Conservation (phyloP, 2,329 filamentous ascomycete species). For the Lasiodiplodia citricola region DNA sequence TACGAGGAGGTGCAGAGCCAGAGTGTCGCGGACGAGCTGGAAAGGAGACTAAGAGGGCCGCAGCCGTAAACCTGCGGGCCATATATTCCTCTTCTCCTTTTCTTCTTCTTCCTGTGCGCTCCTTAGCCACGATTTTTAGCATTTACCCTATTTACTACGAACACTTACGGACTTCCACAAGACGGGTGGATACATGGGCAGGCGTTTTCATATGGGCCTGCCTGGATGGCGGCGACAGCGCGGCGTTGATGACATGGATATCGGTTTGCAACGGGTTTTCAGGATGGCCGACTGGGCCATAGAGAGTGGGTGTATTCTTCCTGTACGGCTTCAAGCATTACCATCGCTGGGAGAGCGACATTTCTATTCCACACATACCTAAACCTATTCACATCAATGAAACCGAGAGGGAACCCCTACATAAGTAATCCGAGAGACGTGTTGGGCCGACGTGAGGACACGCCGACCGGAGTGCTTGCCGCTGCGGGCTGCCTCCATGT, state of each 20-base stretch:
- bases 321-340: constrained; percentile 2
- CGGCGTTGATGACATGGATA: constrained; percentile 33
- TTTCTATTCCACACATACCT: neutral
- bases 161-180: neutral
- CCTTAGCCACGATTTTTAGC: neutral
- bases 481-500: neutral
- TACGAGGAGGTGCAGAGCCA: constrained; percentile 92
- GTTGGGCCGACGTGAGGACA: constrained; percentile 6
- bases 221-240: constrained; percentile 31
- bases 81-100: neutral
- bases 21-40: constrained; percentile 74
- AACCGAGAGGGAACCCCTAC: neutral
- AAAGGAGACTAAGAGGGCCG: constrained; percentile 51
- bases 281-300: neutral
- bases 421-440: neutral
- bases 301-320: constrained; percentile 1
- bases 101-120: neutral
- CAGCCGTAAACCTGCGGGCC: constrained; percentile 15
- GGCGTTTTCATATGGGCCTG: constrained; percentile 21
- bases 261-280: neutral
- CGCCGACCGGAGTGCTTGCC: constrained; percentile 7
- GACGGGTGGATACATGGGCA: constrained; percentile 18
- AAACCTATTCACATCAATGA: neutral
- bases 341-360: neutral
- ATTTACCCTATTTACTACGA: neutral